phyloP scores from a whole-genome alignment of 2,329 filamentous ascomycete genomes.

The Alternaria postmessia region DNA sequence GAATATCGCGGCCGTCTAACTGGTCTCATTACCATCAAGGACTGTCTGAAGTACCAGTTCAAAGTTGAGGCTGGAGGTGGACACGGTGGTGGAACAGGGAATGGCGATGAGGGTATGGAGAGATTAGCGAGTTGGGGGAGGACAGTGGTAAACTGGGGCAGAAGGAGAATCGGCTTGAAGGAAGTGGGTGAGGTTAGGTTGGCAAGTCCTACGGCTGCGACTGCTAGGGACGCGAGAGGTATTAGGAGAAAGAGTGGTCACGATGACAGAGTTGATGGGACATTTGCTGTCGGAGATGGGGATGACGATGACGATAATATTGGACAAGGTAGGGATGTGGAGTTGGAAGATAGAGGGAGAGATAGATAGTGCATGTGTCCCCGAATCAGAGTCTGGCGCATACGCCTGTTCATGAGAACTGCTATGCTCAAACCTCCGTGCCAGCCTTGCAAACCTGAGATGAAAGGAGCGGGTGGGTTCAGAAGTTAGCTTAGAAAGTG shows the following conservation, averaged over 20 bases:
- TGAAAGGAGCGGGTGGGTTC: conserved; percentile 9
- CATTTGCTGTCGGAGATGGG: conserved; percentile 17
- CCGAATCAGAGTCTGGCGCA: neutral
- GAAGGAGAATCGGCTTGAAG: conserved; percentile 26
- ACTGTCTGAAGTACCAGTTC: conserved; percentile 97
- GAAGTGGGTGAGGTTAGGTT: conserved; percentile 37
- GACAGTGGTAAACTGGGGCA: conserved; percentile 28
- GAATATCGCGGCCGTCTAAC: conserved; percentile 85
- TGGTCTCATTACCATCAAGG: conserved; percentile 93
- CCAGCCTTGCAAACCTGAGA: conserved; percentile 1
- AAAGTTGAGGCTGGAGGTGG: conserved; percentile 75
- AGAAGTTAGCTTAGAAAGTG: conserved; percentile 4
- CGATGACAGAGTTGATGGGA: conserved; percentile 4
- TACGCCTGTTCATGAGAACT: neutral
- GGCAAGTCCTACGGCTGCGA: conserved; percentile 30
- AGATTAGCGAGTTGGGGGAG: conserved; percentile 33
- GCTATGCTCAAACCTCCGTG: neutral
- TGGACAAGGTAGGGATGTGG: conserved; percentile 10
- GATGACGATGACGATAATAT: conserved; percentile 20
- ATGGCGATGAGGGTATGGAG: conserved; percentile 44
- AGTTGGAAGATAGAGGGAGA: conserved; percentile 24
- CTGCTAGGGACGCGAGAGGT: neutral
- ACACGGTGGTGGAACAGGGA: conserved; percentile 7
- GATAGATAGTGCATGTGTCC: conserved; percentile 7
- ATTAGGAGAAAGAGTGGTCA: conserved; percentile 10